Evolutionary conservation across 2,329 filamentous ascomycete species (phyloP).

Genomic region (Ceratocystis cacaofunesta): DNA sequence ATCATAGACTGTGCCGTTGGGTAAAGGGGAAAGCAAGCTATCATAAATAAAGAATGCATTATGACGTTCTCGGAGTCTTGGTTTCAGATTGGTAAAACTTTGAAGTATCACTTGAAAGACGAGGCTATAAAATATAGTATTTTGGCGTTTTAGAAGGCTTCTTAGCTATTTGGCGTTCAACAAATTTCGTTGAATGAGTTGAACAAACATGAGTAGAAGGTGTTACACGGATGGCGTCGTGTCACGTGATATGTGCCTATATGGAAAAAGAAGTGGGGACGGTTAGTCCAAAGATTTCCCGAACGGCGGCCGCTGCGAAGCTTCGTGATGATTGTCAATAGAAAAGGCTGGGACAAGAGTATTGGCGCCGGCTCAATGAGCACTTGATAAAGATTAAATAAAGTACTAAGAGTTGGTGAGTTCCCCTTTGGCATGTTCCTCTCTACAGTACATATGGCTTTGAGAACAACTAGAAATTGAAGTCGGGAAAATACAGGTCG

Average conservation of each 20-base stretch:
- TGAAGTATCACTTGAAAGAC: background rate
- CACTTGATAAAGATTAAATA: too few species aligned
- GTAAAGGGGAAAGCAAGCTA: background rate
- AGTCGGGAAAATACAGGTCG: background rate
- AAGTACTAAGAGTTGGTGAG: too few species aligned
- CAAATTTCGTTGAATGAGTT: too few species aligned
- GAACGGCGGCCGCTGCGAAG: background rate
- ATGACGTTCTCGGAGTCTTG: background rate
- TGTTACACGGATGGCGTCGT: background rate
- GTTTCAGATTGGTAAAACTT: slow-evolving; percentile 4
- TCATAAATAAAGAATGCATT: background rate
- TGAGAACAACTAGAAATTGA: too few species aligned
- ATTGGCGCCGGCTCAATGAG: too few species aligned
- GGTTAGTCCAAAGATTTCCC: slow-evolving; percentile 5
- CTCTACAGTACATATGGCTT: too few species aligned
- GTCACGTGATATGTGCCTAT: slow-evolving; percentile 8
- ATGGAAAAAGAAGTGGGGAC: background rate
- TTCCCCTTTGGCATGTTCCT: too few species aligned
- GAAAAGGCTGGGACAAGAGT: background rate
- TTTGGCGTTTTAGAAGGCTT: background rate
- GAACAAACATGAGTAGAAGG: too few species aligned
- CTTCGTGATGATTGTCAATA: background rate
- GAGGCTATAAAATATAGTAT: background rate
- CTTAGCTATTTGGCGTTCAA: too few species aligned
- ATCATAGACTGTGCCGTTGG: background rate